Percentiles rank a stretch among this genome's conserved stretches.
These are phyloP conservation scores for Vitis hybrid DNA, from an alignment of 177 flowering plant genomes.

Conservation along the genomic window DNA sequence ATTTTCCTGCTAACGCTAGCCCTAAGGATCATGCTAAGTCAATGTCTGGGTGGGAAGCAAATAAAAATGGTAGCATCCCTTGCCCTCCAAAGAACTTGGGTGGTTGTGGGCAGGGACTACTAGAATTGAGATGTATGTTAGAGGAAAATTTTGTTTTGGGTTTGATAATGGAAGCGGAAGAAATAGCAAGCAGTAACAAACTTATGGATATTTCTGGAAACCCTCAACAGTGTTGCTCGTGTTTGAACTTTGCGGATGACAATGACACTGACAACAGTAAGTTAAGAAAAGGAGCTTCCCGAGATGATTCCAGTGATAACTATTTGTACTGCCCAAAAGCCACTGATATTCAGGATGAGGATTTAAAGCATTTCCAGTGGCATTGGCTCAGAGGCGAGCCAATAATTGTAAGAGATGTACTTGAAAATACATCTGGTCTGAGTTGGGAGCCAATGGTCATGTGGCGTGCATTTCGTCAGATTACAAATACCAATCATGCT, in stretches of 20 bases:
- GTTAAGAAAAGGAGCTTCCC: slow-evolving; percentile 50
- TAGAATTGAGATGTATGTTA: slow-evolving; percentile 48
- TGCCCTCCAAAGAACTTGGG: slow-evolving; percentile 52
- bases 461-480: slow-evolving; percentile 76
- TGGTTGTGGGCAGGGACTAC: slow-evolving; percentile 51
- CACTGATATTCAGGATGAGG: slow-evolving; percentile 34
- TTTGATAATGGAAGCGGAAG: slow-evolving; percentile 41
- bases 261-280: slow-evolving; percentile 11
- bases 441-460: slow-evolving; percentile 93
- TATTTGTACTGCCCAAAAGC: slow-evolving; percentile 55
- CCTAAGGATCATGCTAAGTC: slow-evolving; percentile 1
- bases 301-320: slow-evolving; percentile 49
- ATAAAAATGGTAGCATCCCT: slow-evolving; percentile 49
- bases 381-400: slow-evolving; percentile 82
- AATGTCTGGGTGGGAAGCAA: slow-evolving; percentile 40
- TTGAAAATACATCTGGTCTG: slow-evolving; percentile 53
- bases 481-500: slow-evolving; percentile 22
- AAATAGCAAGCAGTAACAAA: slow-evolving; percentile 14
- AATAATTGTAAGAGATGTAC: slow-evolving; percentile 65
- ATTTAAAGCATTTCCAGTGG: slow-evolving; percentile 60
- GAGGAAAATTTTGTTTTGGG: slow-evolving; percentile 29
- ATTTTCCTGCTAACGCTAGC: background rate
- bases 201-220: slow-evolving; percentile 11
- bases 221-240: slow-evolving; percentile 30
- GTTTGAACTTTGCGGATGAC: slow-evolving; percentile 23